These are phyloP conservation scores for Aspergillus glaucus DNA, from an alignment of 2,329 filamentous ascomycete species.

Conservation along the genomic window DNA sequence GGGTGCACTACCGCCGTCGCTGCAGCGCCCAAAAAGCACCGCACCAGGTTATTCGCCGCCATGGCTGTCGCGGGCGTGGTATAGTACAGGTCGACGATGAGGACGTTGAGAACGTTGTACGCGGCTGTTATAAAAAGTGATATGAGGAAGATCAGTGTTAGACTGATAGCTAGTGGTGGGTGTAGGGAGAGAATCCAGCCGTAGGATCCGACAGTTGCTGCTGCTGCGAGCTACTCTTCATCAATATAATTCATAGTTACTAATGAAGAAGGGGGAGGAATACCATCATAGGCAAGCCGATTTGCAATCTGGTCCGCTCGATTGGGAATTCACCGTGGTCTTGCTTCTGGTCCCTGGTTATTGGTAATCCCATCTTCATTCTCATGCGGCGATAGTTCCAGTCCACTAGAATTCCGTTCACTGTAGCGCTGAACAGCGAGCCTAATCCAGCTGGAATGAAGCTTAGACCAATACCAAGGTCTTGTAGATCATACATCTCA, in stretches of 20 bases:
- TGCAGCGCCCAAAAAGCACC: conserved; percentile 27
- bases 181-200: conserved; percentile 4
- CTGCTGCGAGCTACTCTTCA: conserved; percentile 8
- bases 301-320: conserved; percentile 37
- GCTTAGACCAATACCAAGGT: conserved; percentile 37
- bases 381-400: conserved; percentile 38
- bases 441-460: conserved; percentile 40
- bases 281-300: conserved; percentile 33
- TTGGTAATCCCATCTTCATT: conserved; percentile 21
- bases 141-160: conserved; percentile 28
- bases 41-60: conserved; percentile 29
- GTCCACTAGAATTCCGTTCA: conserved; percentile 38
- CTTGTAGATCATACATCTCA: conserved; percentile 32
- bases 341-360: conserved; percentile 28
- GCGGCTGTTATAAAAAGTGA: conserved; percentile 33
- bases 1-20: conserved; percentile 20
- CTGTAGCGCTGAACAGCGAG: conserved; percentile 32
- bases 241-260: conserved; percentile 38
- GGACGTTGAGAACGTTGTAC: conserved; percentile 39
- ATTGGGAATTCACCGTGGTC: conserved; percentile 39
- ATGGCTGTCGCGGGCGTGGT: conserved; percentile 24
- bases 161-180: conserved; percentile 18
- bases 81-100: conserved; percentile 40
- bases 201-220: conserved; percentile 7
- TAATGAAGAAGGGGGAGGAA: conserved; percentile 23